Conservation (phyloP, 305 asterid genomes). For the Fraxinus baroniana region DNA sequence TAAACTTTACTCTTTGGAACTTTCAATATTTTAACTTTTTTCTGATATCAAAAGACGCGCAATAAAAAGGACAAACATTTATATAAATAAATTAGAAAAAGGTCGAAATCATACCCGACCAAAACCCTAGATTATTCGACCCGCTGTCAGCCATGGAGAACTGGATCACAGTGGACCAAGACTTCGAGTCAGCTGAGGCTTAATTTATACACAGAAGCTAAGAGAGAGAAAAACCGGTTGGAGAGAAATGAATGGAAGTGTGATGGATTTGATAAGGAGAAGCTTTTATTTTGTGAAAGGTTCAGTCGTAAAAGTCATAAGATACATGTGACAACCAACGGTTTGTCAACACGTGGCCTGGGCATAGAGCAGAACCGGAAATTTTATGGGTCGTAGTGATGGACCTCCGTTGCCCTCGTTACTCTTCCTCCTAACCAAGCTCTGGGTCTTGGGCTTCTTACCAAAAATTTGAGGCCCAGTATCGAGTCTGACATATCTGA, state of each 20-base stretch:
- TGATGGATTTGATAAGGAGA: constrained; percentile 15
- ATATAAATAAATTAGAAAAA: not conserved
- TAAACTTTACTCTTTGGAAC: not conserved
- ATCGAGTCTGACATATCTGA: no score
- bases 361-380: not conserved
- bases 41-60: not conserved
- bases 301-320: not conserved
- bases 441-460: no score
- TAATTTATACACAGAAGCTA: not conserved
- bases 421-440: no score
- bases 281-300: not conserved
- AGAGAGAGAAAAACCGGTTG: not conserved
- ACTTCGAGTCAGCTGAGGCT: constrained; percentile 28
- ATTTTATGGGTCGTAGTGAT: no score
- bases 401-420: no score
- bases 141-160: constrained; percentile 63
- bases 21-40: not conserved
- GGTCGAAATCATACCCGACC: constrained; percentile 48
- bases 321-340: not conserved
- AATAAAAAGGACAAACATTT: not conserved
- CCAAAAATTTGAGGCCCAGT: no score
- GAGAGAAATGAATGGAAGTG: constrained; percentile 21
- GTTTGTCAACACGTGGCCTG: not conserved
- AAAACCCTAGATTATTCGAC: constrained; percentile 66
- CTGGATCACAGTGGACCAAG: constrained; percentile 35